Evolutionary conservation across 345 rosid species (phyloP).

Genomic region (Eucalyptus brandiana): DNA sequence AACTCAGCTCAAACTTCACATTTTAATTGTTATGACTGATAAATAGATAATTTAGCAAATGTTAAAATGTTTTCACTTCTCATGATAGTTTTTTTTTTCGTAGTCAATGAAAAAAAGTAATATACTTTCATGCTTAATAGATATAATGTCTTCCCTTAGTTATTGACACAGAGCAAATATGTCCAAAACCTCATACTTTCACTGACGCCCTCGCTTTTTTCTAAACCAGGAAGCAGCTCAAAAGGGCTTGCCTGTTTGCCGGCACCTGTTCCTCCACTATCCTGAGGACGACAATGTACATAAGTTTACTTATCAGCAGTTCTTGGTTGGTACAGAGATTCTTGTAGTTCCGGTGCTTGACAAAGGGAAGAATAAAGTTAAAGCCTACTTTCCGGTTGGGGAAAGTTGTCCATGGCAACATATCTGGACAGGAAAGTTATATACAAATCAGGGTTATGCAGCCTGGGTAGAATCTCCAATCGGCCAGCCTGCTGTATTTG

Average conservation of each 20-base stretch:
- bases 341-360: slow-evolving; percentile 62
- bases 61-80: neutral
- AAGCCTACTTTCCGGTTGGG: slow-evolving; percentile 50
- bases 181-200: neutral
- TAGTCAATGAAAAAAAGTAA: neutral
- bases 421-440: slow-evolving; percentile 47
- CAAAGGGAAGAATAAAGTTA: slow-evolving; percentile 38
- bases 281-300: slow-evolving; percentile 42
- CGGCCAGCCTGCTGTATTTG: slow-evolving; percentile 58
- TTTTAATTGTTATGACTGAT: neutral
- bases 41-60: neutral
- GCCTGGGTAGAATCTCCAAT: slow-evolving; percentile 47
- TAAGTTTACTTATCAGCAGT: slow-evolving; percentile 47
- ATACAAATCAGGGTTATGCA: slow-evolving; percentile 20
- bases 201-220: neutral
- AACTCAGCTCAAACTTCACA: neutral
- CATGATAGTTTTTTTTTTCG: neutral
- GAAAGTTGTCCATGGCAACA: slow-evolving; percentile 43
- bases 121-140: neutral
- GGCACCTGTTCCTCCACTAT: slow-evolving; percentile 66
- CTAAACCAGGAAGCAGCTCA: slow-evolving; percentile 41
- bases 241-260: slow-evolving; percentile 61
- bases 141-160: neutral
- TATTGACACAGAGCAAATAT: neutral
- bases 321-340: slow-evolving; percentile 55